These are phyloP conservation scores for Aspergillus pseudotamarii DNA, from an alignment of 2,329 filamentous ascomycete species.

Conservation along the genomic window DNA sequence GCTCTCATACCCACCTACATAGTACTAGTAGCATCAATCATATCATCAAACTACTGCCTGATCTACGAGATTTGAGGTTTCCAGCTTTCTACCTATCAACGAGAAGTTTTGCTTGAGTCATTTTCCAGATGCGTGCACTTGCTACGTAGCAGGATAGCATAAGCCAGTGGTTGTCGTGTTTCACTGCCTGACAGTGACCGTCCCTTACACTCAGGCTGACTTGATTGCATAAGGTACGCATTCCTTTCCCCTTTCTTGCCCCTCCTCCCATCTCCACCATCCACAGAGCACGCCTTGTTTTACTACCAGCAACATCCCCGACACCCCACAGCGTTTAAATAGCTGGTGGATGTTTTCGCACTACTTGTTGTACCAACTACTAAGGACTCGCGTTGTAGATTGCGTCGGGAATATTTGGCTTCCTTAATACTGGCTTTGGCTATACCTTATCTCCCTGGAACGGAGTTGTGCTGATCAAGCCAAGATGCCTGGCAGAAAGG, in stretches of 20 bases:
- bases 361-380: not conserved
- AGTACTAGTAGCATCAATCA: not conserved
- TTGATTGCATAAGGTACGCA: constrained; percentile 14
- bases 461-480: not conserved
- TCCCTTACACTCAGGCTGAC: constrained; percentile 25
- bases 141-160: constrained; percentile 2
- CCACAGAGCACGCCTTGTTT: not conserved
- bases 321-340: not conserved
- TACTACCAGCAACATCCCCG: not conserved
- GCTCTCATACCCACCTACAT: not conserved
- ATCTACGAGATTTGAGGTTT: not conserved
- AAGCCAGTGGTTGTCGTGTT: constrained; percentile 7
- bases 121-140: constrained; percentile 9
- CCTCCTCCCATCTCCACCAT: constrained; percentile 8
- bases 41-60: not conserved
- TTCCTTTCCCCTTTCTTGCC: constrained; percentile 18
- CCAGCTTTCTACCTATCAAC: not conserved
- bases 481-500: constrained; percentile 29
- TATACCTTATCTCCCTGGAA: not conserved
- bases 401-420: not conserved
- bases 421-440: not conserved
- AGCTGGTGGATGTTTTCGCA: not conserved
- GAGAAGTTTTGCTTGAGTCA: not conserved
- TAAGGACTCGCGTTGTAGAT: not conserved
- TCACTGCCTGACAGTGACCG: constrained; percentile 21